phyloP scores from a whole-genome alignment of 257 asterid species.

The Craterostigma plantagineum region DNA sequence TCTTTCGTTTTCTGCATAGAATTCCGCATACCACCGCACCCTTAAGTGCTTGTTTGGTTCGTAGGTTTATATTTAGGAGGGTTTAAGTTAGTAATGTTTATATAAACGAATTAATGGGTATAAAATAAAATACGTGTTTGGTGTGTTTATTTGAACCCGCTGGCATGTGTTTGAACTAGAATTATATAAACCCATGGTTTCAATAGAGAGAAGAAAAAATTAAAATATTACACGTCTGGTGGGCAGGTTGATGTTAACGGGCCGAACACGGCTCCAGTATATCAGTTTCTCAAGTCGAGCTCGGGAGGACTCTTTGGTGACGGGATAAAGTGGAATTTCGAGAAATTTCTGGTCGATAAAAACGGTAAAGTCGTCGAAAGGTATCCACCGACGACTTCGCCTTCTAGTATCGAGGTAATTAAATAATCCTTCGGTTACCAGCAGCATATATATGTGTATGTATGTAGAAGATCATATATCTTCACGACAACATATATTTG shows the following conservation, averaged over 20 bases:
- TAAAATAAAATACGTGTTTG: too few species aligned
- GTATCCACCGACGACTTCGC: constrained; percentile 81
- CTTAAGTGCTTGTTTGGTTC: not conserved
- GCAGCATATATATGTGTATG: too few species aligned
- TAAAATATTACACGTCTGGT: not conserved
- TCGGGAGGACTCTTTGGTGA: constrained; percentile 80
- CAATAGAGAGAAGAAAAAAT: too few species aligned
- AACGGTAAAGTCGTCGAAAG: constrained; percentile 78
- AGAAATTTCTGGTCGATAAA: constrained; percentile 86
- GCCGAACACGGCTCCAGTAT: constrained; percentile 76
- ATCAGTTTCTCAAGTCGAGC: constrained; percentile 62
- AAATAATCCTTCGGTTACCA: not conserved
- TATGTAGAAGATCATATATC: too few species aligned
- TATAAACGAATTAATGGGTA: too few species aligned
- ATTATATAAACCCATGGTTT: too few species aligned
- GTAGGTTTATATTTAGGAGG: too few species aligned
- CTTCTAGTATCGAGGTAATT: constrained; percentile 75
- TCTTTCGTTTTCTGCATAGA: too few species aligned
- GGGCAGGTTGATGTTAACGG: constrained; percentile 91
- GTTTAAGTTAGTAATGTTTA: too few species aligned
- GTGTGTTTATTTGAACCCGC: too few species aligned
- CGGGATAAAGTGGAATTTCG: constrained; percentile 86
- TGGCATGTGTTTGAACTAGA: too few species aligned
- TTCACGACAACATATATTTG: not conserved
- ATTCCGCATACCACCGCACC: too few species aligned